phyloP scores from a whole-genome alignment of 176 grass and related monocot species.

The Panicum miliaceum region DNA sequence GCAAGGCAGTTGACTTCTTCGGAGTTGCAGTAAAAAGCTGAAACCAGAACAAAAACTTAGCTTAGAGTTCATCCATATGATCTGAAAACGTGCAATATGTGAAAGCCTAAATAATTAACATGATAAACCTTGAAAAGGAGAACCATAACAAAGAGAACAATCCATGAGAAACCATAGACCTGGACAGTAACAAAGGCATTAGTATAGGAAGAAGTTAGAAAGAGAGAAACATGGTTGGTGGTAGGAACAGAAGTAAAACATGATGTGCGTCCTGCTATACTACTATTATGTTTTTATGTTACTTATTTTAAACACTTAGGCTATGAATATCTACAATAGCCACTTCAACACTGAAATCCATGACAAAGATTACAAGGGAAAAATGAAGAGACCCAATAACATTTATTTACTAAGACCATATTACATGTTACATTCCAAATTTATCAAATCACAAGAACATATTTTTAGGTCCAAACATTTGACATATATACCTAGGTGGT shows the following conservation, averaged over 20 bases:
- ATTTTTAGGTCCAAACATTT: neutral
- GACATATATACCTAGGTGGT: neutral
- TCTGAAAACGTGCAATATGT: slow-evolving; percentile 5
- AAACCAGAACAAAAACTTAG: slow-evolving; percentile 39
- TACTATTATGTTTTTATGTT: neutral
- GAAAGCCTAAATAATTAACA: neutral
- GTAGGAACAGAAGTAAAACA: neutral
- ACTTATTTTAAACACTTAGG: slow-evolving; percentile 12
- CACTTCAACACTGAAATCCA: slow-evolving; percentile 27
- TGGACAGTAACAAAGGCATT: slow-evolving; percentile 45
- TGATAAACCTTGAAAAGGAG: slow-evolving; percentile 82
- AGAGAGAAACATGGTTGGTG: neutral
- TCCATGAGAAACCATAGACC: slow-evolving; percentile 97
- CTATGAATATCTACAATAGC: slow-evolving; percentile 7
- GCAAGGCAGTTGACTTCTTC: slow-evolving; percentile 63
- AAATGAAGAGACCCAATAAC: neutral
- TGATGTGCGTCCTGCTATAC: neutral
- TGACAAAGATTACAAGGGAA: neutral
- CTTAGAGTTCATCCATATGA: slow-evolving; percentile 16
- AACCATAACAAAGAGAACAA: slow-evolving; percentile 75
- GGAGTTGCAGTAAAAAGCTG: slow-evolving; percentile 89
- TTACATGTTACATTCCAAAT: neutral
- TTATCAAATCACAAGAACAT: slow-evolving; percentile 5
- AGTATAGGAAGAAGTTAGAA: slow-evolving; percentile 12
- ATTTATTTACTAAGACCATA: neutral